Base-by-base conservation (phyloP, 352 stramenopile genomes). In the Thraustotheca clavata region DNA sequence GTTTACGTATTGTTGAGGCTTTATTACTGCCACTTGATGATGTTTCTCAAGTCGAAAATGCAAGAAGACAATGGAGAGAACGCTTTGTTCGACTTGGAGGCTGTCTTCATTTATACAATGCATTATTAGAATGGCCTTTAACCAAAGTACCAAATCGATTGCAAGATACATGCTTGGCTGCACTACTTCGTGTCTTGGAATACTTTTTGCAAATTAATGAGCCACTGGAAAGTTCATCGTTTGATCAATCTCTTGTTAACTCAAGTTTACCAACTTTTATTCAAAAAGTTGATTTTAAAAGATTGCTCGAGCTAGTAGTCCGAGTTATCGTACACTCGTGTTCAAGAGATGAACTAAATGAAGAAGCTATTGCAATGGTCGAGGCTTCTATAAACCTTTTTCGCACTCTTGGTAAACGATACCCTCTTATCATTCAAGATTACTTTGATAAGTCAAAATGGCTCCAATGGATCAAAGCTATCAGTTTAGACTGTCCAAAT, bases 11-110 rank as follows among this genome's bases (percentile, higher is more conserved):
- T 24, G 67, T 93, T 7, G 83, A 93, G 55, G 78, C 80, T 5
- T 71, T 92, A 0, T 69, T 91, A 11, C 63, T 91, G 9, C 76
- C 79, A 22, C 38, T 71, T 31, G 70, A 74, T 24, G 32, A n/a
- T 18, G n/a, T 46, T 9, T 31, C 4, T 4, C 49, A 63, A 6
- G 22, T 50, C 0, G 57, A 77, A 8, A n/a, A 59, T 0, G 76
- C 79, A 1, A 73, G 77, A 24, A 73, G 83, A 20, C 80, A 91
- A 41, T 93, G 83, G 83, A 77, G 80, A 38, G 80, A 93, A 24
- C 80, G 80, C 0, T 93, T 93, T 57, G 71, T 89, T 18, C 79
- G 81, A 8, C 63, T 91, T 9, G 81, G 80, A 20, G 83, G 83
- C 9, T 60, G 67, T 0, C 62, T 43, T 4, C 72, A 89, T 63